A percentile compares a stretch with the other conserved stretches of the same genome.
Evolutionary conservation across 148 eudicot genomes (phyloP).

Genomic region (Chenopodium formosanum): DNA sequence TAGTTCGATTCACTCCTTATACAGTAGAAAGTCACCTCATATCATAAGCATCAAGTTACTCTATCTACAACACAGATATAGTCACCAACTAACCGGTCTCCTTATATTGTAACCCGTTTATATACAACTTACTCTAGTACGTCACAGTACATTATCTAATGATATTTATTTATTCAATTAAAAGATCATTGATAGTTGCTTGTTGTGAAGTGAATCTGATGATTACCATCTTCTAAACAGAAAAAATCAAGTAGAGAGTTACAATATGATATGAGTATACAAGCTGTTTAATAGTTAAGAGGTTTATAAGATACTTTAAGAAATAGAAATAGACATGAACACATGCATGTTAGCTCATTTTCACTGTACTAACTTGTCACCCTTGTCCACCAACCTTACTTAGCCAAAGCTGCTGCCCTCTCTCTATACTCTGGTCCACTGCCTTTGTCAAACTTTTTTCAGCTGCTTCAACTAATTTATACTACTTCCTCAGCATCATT

Average conservation of each 20-base stretch:
- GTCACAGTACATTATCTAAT: too few relatives aligned
- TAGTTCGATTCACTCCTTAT: too few relatives aligned
- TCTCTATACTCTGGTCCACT: background rate
- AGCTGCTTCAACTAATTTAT: background rate
- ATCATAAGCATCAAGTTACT: too few relatives aligned
- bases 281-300: constrained; percentile 3
- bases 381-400: background rate
- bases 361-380: constrained; percentile 6
- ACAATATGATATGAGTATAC: constrained; percentile 1
- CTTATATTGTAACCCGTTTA: too few relatives aligned
- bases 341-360: constrained; percentile 21
- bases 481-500: background rate
- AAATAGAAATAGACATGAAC: constrained; percentile 8
- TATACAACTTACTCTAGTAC: too few relatives aligned
- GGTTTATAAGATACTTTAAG: constrained; percentile 3
- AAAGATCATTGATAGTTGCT: background rate
- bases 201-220: background rate
- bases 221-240: background rate
- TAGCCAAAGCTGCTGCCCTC: constrained; percentile 2
- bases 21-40: too few relatives aligned
- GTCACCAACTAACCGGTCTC: too few relatives aligned
- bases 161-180: too few relatives aligned
- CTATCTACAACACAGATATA: too few relatives aligned
- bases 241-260: background rate
- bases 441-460: background rate